These are phyloP conservation scores for Kazachstania martiniae DNA, from an alignment of 805 yeast genomes.

Conservation along the genomic window DNA sequence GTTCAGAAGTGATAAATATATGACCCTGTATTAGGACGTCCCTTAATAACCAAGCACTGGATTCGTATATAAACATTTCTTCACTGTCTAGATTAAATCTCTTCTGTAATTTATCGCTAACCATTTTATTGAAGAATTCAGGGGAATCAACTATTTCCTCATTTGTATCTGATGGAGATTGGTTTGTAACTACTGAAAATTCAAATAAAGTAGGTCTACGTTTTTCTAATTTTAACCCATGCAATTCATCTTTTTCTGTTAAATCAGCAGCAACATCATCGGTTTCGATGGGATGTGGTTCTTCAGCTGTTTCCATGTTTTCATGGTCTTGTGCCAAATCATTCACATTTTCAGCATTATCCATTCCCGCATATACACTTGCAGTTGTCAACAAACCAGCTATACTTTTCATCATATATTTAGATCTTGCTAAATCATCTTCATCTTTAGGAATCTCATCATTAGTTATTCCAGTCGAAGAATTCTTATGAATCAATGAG, in stretches of 20 bases:
- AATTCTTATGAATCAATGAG: background rate
- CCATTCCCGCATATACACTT: conserved; percentile 36
- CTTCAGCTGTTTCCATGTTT: conserved; percentile 3
- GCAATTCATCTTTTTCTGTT: background rate
- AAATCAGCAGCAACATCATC: background rate
- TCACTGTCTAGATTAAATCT: conserved; percentile 38
- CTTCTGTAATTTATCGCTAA: conserved; percentile 1
- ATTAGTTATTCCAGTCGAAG: background rate
- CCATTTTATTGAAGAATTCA: background rate
- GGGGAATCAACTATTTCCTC: background rate
- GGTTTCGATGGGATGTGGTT: background rate
- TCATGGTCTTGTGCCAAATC: conserved; percentile 9
- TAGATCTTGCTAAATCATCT: conserved; percentile 28
- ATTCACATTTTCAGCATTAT: conserved; percentile 16
- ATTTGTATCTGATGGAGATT: background rate
- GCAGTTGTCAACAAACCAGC: conserved; percentile 48
- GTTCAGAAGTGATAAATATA: conserved; percentile 54
- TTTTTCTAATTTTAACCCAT: background rate
- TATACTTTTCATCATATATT: conserved; percentile 40
- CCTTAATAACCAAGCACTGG: conserved; percentile 67
- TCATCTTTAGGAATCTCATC: conserved; percentile 12
- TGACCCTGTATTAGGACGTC: conserved; percentile 85
- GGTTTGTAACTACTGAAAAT: conserved; percentile 9
- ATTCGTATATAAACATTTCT: conserved; percentile 51
- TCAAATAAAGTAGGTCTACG: conserved; percentile 15